A percentile compares a stretch with the other conserved stretches of the same genome.
Conservation (phyloP, 2,329 filamentous ascomycete genomes). For the Thermomyces lanuginosus region DNA sequence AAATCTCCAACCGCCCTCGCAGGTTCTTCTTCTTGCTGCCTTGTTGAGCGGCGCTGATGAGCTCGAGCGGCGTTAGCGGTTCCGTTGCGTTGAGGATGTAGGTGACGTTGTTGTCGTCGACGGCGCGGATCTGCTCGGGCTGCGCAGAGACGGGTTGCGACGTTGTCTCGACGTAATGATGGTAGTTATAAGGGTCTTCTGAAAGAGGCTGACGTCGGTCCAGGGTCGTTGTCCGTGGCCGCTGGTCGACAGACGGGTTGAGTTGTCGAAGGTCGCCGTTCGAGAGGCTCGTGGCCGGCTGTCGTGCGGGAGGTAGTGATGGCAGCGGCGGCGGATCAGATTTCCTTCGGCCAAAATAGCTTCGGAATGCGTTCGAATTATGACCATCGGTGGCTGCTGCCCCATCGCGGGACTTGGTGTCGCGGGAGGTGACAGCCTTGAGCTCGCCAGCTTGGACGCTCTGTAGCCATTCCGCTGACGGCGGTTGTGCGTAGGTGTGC, state of each 20-base stretch:
- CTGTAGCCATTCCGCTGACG: constrained; percentile 16
- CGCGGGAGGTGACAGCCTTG: neutral
- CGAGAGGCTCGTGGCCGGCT: constrained; percentile 1
- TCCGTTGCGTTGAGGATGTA: constrained; percentile 15
- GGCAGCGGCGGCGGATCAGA: neutral
- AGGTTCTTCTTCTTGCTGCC: neutral
- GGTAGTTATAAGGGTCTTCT: too few species aligned
- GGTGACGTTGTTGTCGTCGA: constrained; percentile 20
- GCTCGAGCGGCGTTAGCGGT: constrained; percentile 13
- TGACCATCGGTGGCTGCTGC: too few species aligned
- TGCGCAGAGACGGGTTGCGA: too few species aligned
- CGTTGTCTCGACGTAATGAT: too few species aligned
- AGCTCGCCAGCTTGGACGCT: constrained; percentile 7
- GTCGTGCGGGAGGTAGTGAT: neutral
- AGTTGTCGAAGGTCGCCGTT: too few species aligned
- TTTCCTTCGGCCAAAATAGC: too few species aligned
- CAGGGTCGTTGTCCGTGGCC: too few species aligned
- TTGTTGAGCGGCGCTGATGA: constrained; percentile 18
- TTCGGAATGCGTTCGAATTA: too few species aligned
- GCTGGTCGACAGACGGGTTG: too few species aligned
- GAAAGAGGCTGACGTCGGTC: too few species aligned
- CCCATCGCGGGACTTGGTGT: neutral
- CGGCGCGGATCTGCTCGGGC: constrained; percentile 15
- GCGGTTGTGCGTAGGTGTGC: constrained; percentile 26
- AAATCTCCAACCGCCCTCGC: neutral